Evolutionary conservation across 306 rosid species (phyloP).

Genomic region (Spatholobus suberectus): DNA sequence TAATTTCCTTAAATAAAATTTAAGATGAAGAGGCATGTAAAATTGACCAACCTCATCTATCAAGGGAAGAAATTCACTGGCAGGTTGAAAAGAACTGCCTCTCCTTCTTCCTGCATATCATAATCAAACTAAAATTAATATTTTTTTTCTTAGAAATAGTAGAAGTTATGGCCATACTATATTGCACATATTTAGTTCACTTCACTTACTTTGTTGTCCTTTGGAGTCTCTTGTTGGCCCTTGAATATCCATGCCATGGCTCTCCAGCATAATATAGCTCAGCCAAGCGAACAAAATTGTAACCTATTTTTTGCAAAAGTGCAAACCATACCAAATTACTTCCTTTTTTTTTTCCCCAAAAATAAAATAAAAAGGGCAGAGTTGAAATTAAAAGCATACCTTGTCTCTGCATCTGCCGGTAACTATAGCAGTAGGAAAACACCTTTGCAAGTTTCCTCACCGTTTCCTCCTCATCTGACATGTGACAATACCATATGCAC

Average conservation of each 20-base stretch:
- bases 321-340: neutral
- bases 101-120: conserved; percentile 61
- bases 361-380: neutral
- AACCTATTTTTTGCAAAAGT: conserved; percentile 62
- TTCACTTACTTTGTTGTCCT: conserved; percentile 68
- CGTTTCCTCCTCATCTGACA: conserved; percentile 90
- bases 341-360: neutral
- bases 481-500: neutral
- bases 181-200: conserved; percentile 37
- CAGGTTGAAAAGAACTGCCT: conserved; percentile 82
- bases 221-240: conserved; percentile 82
- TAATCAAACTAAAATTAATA: neutral
- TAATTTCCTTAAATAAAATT: neutral
- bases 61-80: conserved; percentile 88
- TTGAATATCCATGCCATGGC: conserved; percentile 98
- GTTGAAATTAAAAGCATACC: conserved; percentile 50
- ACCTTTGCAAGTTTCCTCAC: conserved; percentile 74
- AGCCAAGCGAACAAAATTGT: conserved; percentile 77
- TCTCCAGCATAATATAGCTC: conserved; percentile 96
- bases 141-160: neutral
- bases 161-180: neutral
- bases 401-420: conserved; percentile 91
- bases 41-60: conserved; percentile 68
- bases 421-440: conserved; percentile 93
- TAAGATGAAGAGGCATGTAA: neutral